Evolutionary conservation across 306 rosid genomes (phyloP), one percentile per base, ranked within the genome.

Genomic region (Crataegus laevigata): DNA sequence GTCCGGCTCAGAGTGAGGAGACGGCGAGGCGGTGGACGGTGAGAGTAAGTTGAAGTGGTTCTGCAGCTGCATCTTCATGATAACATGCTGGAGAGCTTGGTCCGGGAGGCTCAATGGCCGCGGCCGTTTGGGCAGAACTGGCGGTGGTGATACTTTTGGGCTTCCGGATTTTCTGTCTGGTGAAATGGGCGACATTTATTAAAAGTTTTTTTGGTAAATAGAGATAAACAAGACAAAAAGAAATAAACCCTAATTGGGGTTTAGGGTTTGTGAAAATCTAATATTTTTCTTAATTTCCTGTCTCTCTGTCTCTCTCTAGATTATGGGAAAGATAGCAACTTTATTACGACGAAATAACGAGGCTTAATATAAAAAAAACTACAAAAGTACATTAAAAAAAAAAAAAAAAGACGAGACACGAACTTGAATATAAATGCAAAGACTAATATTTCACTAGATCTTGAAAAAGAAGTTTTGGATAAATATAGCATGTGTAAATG

Each of bases 61-160:
- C 4, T 78, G 79, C 45, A 57, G 75, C 74, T 81, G 87, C 83
- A 80, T 82, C 76, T 79, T 77, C 79, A 54, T 24, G 73, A 82
- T 43, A 62, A 68, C 89, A 80, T 82, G 82, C 87, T 85, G 79
- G 50, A 77, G 78, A 10, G 77, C 67, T 45, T 47, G 72, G 59
- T 79, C 85, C 12, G 80, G 84, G 51, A 81, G 80, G 66, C 66
- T 72, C 11, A 66, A 32, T 5, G 75, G 26, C 57, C 79, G 51
- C 3, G 57, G 62, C 68, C 40, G 61, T 75, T 68, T 72, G 21
- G 54, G 54, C 74, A 47, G 24, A 32, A 40, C 25, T 28, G 12
- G 38, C 15, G 65, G 11, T 28, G 12, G 52, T 26, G 57, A 14
- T 19, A 42, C 40, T 25, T 13, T 26, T 47, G 55, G 17, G 58